Percentiles rank a stretch among this genome's conserved stretches.
These are phyloP conservation scores for Beta vulgaris DNA, from an alignment of 148 eudicot genomes.

Conservation along the genomic window DNA sequence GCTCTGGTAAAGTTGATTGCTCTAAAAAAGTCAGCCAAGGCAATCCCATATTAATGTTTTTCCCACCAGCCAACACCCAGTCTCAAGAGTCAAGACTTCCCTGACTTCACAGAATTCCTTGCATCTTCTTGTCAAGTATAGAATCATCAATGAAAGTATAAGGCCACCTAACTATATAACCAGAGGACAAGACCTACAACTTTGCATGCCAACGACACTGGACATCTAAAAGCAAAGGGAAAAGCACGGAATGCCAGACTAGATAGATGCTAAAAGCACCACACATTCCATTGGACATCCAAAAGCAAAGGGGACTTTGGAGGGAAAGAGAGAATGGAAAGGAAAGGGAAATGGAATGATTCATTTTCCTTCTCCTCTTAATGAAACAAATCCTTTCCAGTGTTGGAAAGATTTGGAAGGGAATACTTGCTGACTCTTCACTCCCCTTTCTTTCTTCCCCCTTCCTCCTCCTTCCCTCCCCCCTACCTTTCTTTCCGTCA, in stretches of 20 bases:
- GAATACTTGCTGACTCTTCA: too few relatives aligned
- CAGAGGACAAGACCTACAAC: neutral
- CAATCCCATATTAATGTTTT: neutral
- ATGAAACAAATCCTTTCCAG: too few relatives aligned
- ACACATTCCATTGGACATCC: too few relatives aligned
- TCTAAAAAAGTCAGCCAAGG: neutral
- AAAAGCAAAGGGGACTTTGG: too few relatives aligned
- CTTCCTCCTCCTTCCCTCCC: too few relatives aligned
- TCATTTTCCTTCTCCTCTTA: too few relatives aligned
- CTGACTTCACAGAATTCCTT: neutral
- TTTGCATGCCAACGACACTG: neutral
- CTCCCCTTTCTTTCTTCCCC: too few relatives aligned
- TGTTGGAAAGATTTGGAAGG: too few relatives aligned
- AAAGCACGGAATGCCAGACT: neutral
- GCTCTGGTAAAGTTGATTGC: neutral
- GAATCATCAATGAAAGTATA: neutral
- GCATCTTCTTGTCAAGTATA: neutral
- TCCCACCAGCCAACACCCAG: neutral
- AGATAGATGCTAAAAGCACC: neutral
- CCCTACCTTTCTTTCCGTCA: too few relatives aligned
- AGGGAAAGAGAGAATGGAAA: too few relatives aligned
- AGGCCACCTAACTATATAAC: neutral
- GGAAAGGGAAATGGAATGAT: too few relatives aligned
- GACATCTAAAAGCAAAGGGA: constrained; percentile 5
- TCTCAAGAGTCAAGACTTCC: neutral